A percentile compares a stretch with the other conserved stretches of the same genome.
Conservation (phyloP, 2,329 filamentous ascomycete genomes). For the Fusarium multiceps region DNA sequence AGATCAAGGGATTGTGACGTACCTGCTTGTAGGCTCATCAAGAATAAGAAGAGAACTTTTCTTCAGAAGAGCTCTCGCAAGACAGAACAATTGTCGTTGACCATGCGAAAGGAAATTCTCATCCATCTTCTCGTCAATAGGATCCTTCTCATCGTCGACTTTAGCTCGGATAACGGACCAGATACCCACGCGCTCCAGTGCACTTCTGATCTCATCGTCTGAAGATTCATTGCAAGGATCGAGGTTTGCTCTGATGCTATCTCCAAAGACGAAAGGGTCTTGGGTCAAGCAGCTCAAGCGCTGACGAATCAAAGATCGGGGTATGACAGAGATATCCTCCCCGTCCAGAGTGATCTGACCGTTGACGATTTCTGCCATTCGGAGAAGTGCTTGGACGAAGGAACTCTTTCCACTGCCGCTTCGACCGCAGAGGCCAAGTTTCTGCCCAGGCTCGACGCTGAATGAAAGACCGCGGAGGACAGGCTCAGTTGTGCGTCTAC, state of each 20-base stretch:
- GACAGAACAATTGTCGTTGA: constrained; percentile 50
- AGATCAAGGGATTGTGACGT: not conserved
- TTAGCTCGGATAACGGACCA: constrained; percentile 56
- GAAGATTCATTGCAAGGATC: constrained; percentile 56
- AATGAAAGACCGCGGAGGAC: constrained; percentile 50
- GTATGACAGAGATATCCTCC: constrained; percentile 50
- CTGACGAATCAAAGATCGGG: constrained; percentile 45
- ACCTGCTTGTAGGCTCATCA: constrained; percentile 57
- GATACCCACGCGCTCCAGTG: constrained; percentile 61
- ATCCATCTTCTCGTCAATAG: constrained; percentile 51
- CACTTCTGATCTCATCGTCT: constrained; percentile 57
- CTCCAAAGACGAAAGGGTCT: constrained; percentile 63
- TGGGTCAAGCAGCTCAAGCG: constrained; percentile 62
- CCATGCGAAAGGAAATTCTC: constrained; percentile 53
- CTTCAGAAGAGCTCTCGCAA: constrained; percentile 48
- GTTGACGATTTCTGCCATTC: constrained; percentile 58
- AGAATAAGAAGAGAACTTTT: constrained; percentile 46
- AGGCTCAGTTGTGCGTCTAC: constrained; percentile 38
- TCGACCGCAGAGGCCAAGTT: constrained; percentile 59
- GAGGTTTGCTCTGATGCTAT: constrained; percentile 62
- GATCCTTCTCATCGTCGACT: constrained; percentile 47
- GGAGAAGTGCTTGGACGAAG: constrained; percentile 59
- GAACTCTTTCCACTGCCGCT: constrained; percentile 54
- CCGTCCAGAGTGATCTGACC: constrained; percentile 61
- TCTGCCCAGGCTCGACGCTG: constrained; percentile 50